These are phyloP conservation scores for Sporopachydermia cereana DNA, from an alignment of 1,139 yeast genomes.

Conservation along the genomic window DNA sequence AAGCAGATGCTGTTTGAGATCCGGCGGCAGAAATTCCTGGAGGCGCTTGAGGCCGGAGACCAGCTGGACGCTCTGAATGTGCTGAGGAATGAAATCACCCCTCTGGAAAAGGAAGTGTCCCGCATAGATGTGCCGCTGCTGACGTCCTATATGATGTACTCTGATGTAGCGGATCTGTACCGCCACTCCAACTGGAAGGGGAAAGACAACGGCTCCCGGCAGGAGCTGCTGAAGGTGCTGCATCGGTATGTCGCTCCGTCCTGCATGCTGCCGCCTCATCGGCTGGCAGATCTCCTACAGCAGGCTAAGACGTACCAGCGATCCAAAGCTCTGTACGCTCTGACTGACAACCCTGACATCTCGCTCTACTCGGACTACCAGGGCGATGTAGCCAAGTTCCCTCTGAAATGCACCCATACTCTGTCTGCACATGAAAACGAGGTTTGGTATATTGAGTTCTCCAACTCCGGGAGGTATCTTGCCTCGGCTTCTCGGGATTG, in stretches of 20 bases:
- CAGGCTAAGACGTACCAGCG: conserved; percentile 42
- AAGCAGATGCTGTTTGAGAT: conserved; percentile 26
- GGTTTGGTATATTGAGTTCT: conserved; percentile 75
- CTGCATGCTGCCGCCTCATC: conserved; percentile 39
- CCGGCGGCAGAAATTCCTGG: conserved; percentile 29
- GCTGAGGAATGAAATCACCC: conserved; percentile 28
- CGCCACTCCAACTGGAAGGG: conserved; percentile 29
- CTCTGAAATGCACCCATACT: conserved; percentile 30
- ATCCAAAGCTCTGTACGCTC: conserved; percentile 29
- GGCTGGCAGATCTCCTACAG: conserved; percentile 37
- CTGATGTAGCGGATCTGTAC: conserved; percentile 23
- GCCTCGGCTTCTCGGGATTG: conserved; percentile 73
- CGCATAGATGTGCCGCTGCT: conserved; percentile 17
- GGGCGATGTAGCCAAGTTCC: conserved; percentile 32
- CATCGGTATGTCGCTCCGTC: conserved; percentile 38
- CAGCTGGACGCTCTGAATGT: conserved; percentile 31
- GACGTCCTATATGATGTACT: conserved; percentile 27
- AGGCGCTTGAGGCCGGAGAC: conserved; percentile 25
- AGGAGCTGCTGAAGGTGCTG: conserved; percentile 30
- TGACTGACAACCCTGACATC: conserved; percentile 16
- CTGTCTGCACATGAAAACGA: conserved; percentile 54
- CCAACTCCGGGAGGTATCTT: conserved; percentile 62
- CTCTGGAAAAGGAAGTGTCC: conserved; percentile 19
- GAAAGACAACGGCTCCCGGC: conserved; percentile 28
- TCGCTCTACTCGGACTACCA: conserved; percentile 23